Base-by-base conservation (phyloP, 305 asterid species). In the Solanum hybrid region DNA sequence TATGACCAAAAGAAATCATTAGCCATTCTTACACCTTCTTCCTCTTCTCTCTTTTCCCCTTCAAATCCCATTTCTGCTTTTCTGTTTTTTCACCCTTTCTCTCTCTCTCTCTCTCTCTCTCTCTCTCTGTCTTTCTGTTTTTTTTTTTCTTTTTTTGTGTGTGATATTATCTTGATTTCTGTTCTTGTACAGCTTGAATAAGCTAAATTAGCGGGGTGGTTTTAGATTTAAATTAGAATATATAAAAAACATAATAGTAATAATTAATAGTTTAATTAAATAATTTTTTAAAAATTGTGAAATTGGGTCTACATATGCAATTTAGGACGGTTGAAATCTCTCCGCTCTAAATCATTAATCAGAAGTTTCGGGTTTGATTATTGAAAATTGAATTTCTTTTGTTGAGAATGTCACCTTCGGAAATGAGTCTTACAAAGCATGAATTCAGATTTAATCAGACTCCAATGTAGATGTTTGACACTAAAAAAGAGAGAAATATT, bases 1-100 rank as follows among this genome's bases (percentile, higher is more conserved):
- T 96, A 97, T 22, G 99, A 96, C 99, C 98, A 97, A 94, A 92
- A 96, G 87, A 95, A 97, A 92, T 95, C 99, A 34, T 95, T 90
- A 26, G 98, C 97, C 98, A 95, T 95, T 34, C 91, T 95, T 85
- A 61, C 88, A 86, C 92, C 98, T 26, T 80, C 87, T 69, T 90
- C 94, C 94, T 96, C 94, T 95, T 92, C 88, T 74, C 86, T 64
- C 88, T 28, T 88, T 89, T 91, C 86, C 71, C 74, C 86, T 84
- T 85, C 76, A 57, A 51, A 57, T n/a, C 88, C 88, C 88, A 85
- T 85, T 57, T 69, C 26, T 69, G 76, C 76, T 69, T 69, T 24
- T 83, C n/a, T 83, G 8, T n/a, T 1, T 5, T 6, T 14, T 16
- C 2, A 4, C 18, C 2, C 3, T 14, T 1, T 16, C 74, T 10